Percentiles rank a stretch among this genome's conserved stretches.
Evolutionary conservation across 441 rosid genomes (phyloP).

Genomic region (Bocquillonia castaneifolia): DNA sequence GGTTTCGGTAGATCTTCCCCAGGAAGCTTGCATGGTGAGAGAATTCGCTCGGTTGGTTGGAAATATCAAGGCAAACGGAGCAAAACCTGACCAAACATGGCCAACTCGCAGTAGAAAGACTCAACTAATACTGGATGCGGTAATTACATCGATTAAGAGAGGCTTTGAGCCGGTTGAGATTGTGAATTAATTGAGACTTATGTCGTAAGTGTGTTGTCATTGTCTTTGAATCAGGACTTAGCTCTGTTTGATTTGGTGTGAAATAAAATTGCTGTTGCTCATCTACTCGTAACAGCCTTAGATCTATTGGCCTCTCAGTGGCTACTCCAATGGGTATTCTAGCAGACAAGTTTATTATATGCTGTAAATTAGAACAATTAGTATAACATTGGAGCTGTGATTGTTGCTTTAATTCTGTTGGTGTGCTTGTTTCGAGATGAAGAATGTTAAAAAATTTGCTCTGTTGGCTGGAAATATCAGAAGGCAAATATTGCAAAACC

Average conservation of each 20-base stretch:
- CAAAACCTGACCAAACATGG: slow-evolving; percentile 63
- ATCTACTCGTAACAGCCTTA: background rate
- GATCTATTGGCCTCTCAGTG: background rate
- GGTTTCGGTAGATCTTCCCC: slow-evolving; percentile 45
- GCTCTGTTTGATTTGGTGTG: background rate
- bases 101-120: slow-evolving; percentile 56
- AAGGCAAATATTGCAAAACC: no score
- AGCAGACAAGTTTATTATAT: background rate
- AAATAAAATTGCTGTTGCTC: background rate
- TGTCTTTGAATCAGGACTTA: background rate
- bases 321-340: background rate
- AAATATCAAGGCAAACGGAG: slow-evolving; percentile 43
- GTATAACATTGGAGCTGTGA: background rate
- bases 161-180: slow-evolving; percentile 50
- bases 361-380: background rate
- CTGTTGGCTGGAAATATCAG: no score
- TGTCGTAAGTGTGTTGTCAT: background rate
- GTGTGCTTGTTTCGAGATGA: background rate
- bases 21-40: slow-evolving; percentile 66
- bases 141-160: slow-evolving; percentile 50
- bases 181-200: slow-evolving; percentile 8
- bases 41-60: slow-evolving; percentile 62
- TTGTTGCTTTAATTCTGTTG: background rate
- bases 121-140: slow-evolving; percentile 60
- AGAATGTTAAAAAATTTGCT: no score